Evolutionary conservation across 495 filamentous ascomycete genomes (phyloP).

Genomic region (Neurospora sp.): DNA sequence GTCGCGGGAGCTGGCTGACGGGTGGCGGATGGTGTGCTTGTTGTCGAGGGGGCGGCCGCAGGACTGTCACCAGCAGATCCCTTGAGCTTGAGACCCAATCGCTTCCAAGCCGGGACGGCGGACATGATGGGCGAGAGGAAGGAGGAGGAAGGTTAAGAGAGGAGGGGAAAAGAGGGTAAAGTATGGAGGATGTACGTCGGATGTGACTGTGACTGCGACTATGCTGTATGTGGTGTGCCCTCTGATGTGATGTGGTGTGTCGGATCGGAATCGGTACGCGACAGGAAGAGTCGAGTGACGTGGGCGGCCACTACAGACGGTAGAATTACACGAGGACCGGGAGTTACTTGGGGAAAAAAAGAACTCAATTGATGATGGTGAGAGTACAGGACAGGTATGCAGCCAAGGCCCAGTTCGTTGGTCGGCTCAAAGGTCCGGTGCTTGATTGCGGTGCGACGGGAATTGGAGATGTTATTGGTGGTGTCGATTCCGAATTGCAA

Average conservation of each 20-base stretch:
- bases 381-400: background rate
- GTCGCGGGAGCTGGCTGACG: slow-evolving; percentile 11
- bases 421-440: background rate
- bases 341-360: background rate
- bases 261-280: background rate
- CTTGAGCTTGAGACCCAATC: slow-evolving; percentile 67
- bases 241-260: background rate
- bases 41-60: slow-evolving; percentile 15
- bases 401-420: background rate
- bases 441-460: background rate
- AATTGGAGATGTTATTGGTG: slow-evolving; percentile 2
- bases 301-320: background rate
- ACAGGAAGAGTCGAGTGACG: background rate
- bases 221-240: background rate
- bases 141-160: slow-evolving; percentile 22
- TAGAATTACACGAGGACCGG: background rate
- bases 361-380: background rate
- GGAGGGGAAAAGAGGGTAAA: slow-evolving; percentile 4
- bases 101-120: slow-evolving; percentile 63
- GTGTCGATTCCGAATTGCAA: background rate
- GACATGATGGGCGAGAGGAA: background rate
- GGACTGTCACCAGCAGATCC: slow-evolving; percentile 38
- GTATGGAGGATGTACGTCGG: background rate
- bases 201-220: background rate
- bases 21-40: slow-evolving; percentile 7